Percentiles rank a stretch among this genome's conserved stretches.
Evolutionary conservation across 2,329 filamentous ascomycete genomes (phyloP).

Genomic region (Trichoderma koningiopsis): DNA sequence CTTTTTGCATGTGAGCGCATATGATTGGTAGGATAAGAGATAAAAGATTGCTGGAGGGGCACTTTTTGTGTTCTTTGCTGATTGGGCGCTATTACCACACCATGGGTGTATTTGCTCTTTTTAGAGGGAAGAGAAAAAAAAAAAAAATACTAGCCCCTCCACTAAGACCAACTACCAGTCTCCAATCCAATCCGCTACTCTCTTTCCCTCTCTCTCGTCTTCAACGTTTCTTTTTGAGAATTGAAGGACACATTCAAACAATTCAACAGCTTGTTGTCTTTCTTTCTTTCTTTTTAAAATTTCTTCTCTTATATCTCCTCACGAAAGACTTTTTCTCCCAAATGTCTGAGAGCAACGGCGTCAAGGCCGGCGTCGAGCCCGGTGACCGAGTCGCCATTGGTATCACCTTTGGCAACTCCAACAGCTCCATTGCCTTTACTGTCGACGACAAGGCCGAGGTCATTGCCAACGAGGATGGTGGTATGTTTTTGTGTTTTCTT

Average conservation of each 20-base stretch:
- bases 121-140: slow-evolving; percentile 2
- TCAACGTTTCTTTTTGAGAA: background rate
- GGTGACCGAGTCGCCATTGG: slow-evolving; percentile 76
- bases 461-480: slow-evolving; percentile 98
- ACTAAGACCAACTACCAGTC: slow-evolving; percentile 1
- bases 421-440: slow-evolving; percentile 95
- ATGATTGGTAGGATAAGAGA: slow-evolving; percentile 20
- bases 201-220: background rate
- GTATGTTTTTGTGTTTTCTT: slow-evolving; percentile 52
- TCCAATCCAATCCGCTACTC: background rate
- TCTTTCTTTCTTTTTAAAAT: background rate
- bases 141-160: slow-evolving; percentile 23
- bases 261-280: background rate
- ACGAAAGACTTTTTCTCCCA: slow-evolving; percentile 18
- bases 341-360: slow-evolving; percentile 52
- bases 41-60: slow-evolving; percentile 13
- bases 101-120: slow-evolving; percentile 13
- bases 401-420: slow-evolving; percentile 96
- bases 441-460: slow-evolving; percentile 94
- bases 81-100: slow-evolving; percentile 15
- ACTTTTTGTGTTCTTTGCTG: background rate
- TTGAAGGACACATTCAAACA: background rate
- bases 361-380: slow-evolving; percentile 52
- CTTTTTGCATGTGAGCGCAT: background rate
- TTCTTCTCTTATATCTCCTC: background rate